A percentile compares a stretch with the other conserved stretches of the same genome.
Evolutionary conservation across 2,329 filamentous ascomycete species (phyloP).

Genomic region (Ophiostoma montium): DNA sequence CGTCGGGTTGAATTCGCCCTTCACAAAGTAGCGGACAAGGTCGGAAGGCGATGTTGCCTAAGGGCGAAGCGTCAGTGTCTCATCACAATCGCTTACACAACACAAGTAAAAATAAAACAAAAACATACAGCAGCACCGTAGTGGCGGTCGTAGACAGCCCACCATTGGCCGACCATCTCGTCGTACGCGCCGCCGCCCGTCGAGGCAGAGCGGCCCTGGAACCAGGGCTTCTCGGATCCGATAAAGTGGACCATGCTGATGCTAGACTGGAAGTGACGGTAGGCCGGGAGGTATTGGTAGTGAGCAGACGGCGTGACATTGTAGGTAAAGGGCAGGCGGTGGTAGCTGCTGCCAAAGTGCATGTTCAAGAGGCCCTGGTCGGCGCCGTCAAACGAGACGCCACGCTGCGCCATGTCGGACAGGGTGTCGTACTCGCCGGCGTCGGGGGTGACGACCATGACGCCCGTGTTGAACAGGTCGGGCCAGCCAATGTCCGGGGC

Average conservation of each 20-base stretch:
- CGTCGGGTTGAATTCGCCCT: conserved; percentile 35
- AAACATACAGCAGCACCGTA: conserved; percentile 44
- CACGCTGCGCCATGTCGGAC: conserved; percentile 66
- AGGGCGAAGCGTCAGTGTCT: not conserved
- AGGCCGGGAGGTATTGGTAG: conserved; percentile 95
- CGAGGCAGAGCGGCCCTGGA: conserved; percentile 41
- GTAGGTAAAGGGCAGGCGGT: conserved; percentile 86
- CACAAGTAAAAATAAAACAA: too few species aligned
- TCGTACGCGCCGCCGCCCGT: conserved; percentile 53
- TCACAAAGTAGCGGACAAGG: conserved; percentile 38
- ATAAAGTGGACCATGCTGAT: conserved; percentile 95
- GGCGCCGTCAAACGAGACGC: conserved; percentile 91
- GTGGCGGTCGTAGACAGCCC: conserved; percentile 85
- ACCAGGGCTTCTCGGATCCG: conserved; percentile 82
- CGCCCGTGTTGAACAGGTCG: conserved; percentile 93
- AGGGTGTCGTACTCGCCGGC: conserved; percentile 80
- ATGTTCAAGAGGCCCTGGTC: conserved; percentile 94
- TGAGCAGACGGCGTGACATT: conserved; percentile 94
- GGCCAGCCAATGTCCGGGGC: conserved; percentile 97
- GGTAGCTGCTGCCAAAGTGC: conserved; percentile 73
- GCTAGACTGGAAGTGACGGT: conserved; percentile 77
- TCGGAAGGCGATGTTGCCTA: conserved; percentile 16
- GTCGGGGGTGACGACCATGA: conserved; percentile 83
- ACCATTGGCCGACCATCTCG: conserved; percentile 80
- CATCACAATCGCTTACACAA: not conserved